A percentile compares a stretch with the other conserved stretches of the same genome.
These are phyloP conservation scores for Phytopythium boreale DNA, from an alignment of 352 stramenopile species.

Conservation along the genomic window DNA sequence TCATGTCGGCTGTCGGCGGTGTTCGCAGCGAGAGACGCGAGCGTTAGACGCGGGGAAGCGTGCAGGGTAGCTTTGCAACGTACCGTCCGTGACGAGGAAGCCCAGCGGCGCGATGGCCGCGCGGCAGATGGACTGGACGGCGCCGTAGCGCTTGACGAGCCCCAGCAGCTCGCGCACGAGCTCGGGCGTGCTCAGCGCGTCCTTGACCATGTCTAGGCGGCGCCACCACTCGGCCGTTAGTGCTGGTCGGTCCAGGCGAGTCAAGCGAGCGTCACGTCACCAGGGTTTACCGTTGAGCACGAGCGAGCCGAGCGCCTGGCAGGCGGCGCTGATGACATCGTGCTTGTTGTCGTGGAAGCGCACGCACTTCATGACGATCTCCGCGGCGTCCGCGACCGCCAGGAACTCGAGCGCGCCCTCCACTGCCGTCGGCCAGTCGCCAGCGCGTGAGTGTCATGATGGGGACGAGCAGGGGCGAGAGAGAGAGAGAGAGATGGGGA, in stretches of 20 bases:
- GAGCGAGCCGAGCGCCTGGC: conserved; percentile 59
- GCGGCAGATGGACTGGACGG: conserved; percentile 46
- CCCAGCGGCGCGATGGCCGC: conserved; percentile 49
- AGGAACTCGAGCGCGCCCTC: conserved; percentile 66
- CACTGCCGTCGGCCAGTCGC: conserved; percentile 21
- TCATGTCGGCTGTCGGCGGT: conserved; percentile 30
- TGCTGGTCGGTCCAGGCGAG: no score
- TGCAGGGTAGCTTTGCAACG: not conserved
- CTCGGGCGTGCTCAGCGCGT: conserved; percentile 45
- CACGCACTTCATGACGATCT: conserved; percentile 71
- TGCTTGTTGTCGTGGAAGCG: conserved; percentile 80
- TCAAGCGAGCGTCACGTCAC: no score
- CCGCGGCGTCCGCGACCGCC: conserved; percentile 40
- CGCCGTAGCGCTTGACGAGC: conserved; percentile 52
- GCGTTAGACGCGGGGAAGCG: no score
- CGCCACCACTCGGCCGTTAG: not conserved
- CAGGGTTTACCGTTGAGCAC: conserved; percentile 56
- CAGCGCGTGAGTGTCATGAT: not conserved
- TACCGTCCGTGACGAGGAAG: conserved; percentile 70
- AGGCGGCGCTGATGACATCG: conserved; percentile 59
- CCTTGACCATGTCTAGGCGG: conserved; percentile 59
- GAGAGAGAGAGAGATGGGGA: not conserved
- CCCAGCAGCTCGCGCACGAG: conserved; percentile 54
- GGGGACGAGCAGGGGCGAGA: no score
- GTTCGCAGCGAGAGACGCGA: not conserved